Evolutionary conservation across 345 rosid genomes (phyloP).

Genomic region (Theobroma cacao): DNA sequence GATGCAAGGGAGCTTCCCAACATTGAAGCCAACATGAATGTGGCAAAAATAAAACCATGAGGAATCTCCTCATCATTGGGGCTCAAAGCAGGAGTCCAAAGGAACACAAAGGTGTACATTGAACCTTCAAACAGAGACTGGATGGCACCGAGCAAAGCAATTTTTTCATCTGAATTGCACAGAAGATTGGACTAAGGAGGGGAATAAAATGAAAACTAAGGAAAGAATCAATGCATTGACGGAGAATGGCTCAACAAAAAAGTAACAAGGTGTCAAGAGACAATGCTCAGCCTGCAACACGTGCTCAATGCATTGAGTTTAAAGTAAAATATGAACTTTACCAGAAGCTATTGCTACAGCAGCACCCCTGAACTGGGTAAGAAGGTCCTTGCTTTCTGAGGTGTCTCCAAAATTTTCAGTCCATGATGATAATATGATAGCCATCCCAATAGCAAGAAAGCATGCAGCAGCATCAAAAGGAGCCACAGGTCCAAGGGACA

Average conservation of each 20-base stretch:
- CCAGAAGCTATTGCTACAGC: conserved; percentile 96
- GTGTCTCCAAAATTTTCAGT: conserved; percentile 87
- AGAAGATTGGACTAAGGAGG: conserved; percentile 12
- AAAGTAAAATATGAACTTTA: conserved; percentile 27
- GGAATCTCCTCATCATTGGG: conserved; percentile 91
- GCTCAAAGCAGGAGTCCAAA: conserved; percentile 96
- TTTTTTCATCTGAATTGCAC: conserved; percentile 72
- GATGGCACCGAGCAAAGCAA: conserved; percentile 91
- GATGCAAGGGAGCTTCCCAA: conserved; percentile 96
- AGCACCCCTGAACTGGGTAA: conserved; percentile 88
- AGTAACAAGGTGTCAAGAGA: neutral
- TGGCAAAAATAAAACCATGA: conserved; percentile 95
- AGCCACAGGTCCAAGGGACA: conserved; percentile 94
- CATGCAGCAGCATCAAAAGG: conserved; percentile 97
- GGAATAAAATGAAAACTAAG: neutral
- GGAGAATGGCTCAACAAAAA: neutral
- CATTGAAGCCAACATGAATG: conserved; percentile 97
- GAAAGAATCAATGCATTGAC: neutral
- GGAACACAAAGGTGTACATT: conserved; percentile 98
- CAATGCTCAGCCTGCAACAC: conserved; percentile 1
- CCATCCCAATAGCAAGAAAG: conserved; percentile 93
- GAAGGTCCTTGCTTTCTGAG: conserved; percentile 86
- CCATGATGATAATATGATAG: conserved; percentile 78
- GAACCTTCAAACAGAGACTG: conserved; percentile 98
- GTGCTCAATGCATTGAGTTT: conserved; percentile 5